Percentiles rank a stretch among this genome's conserved stretches.
Evolutionary conservation across 2,329 filamentous ascomycete species (phyloP).

Genomic region (Fusarium sp.): DNA sequence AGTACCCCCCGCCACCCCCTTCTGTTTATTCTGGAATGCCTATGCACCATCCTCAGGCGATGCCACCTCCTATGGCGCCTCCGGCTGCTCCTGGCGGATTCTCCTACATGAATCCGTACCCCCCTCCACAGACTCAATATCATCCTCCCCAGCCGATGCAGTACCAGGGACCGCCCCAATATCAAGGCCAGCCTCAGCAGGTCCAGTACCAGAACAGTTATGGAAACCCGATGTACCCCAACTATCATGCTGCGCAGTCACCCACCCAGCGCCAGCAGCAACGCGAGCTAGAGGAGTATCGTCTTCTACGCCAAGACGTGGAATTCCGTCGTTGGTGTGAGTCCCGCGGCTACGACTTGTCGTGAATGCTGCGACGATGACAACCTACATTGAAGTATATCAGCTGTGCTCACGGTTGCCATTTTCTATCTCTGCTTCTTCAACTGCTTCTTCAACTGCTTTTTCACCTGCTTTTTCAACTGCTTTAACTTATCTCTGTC

Average conservation of each 20-base stretch:
- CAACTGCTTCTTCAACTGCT: background rate
- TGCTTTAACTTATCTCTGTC: background rate
- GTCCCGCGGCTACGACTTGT: background rate
- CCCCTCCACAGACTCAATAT: constrained; percentile 2
- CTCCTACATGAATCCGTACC: constrained; percentile 2
- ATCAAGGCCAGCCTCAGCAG: background rate
- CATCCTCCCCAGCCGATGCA: background rate
- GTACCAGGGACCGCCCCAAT: background rate
- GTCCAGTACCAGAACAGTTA: background rate
- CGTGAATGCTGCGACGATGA: background rate
- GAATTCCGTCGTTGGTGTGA: constrained; percentile 6
- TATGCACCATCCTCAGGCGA: constrained; percentile 2
- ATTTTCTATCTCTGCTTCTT: background rate
- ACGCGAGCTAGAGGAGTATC: background rate
- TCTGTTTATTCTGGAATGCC: constrained; percentile 11
- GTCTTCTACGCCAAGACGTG: background rate
- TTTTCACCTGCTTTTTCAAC: background rate
- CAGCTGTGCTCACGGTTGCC: background rate
- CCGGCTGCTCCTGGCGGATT: background rate
- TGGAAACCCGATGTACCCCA: background rate
- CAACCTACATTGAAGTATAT: background rate
- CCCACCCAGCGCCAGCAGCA: constrained; percentile 2
- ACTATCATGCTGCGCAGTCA: background rate
- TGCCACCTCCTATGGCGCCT: constrained; percentile 1
- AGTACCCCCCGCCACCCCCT: background rate